Conservation (phyloP, 2,329 filamentous ascomycete species). For the Calycina herbarum region DNA sequence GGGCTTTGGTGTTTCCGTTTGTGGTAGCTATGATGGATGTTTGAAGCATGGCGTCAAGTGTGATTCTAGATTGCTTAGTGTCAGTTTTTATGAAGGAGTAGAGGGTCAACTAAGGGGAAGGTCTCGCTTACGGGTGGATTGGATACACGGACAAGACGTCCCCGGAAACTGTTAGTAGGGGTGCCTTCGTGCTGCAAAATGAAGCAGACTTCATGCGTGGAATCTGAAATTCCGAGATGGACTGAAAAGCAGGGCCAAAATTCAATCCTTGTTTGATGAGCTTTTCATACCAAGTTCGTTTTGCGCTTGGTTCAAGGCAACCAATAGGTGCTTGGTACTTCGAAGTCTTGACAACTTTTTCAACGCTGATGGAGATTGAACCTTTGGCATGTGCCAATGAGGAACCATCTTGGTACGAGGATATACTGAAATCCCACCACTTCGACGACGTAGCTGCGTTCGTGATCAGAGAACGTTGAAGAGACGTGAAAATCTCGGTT, state of each 20-base stretch:
- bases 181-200: background rate
- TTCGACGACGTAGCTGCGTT: background rate
- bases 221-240: background rate
- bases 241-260: constrained; percentile 16
- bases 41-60: constrained; percentile 57
- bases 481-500: background rate
- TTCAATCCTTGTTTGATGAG: background rate
- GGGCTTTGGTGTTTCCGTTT: constrained; percentile 10
- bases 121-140: background rate
- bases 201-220: background rate
- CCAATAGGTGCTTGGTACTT: background rate
- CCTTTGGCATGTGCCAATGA: constrained; percentile 15
- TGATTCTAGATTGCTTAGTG: constrained; percentile 37
- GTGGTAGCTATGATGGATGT: constrained; percentile 38
- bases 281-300: background rate
- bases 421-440: constrained; percentile 35
- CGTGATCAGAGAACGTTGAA: background rate
- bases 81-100: constrained; percentile 34
- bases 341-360: background rate
- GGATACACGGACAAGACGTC: background rate
- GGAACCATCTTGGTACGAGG: constrained; percentile 28
- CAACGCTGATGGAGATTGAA: background rate
- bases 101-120: too few relatives aligned
- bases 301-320: background rate
- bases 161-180: background rate